phyloP scores from a whole-genome alignment of 441 rosid species.

The Adansonia rubrostipa region DNA sequence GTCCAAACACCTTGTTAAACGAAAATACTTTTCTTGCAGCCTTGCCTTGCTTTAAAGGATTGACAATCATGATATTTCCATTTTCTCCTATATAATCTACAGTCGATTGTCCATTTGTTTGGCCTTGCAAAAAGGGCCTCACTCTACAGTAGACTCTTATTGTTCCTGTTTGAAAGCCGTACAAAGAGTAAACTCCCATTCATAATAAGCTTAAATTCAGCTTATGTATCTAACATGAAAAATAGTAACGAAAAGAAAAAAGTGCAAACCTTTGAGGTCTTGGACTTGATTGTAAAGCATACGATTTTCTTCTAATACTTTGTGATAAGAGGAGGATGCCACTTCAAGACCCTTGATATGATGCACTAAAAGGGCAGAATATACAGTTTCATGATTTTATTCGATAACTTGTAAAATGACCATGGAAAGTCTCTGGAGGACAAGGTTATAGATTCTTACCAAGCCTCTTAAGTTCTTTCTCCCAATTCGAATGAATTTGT shows the following conservation, averaged over 20 bases:
- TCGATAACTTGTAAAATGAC: slow-evolving; percentile 2
- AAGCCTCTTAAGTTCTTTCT: slow-evolving; percentile 62
- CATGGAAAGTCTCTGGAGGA: slow-evolving; percentile 11
- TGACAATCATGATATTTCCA: slow-evolving; percentile 10
- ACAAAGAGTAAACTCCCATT: background rate
- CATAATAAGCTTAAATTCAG: background rate
- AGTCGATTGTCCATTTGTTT: slow-evolving; percentile 57
- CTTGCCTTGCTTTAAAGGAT: slow-evolving; percentile 14
- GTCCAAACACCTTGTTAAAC: slow-evolving; percentile 15
- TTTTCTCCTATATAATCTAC: slow-evolving; percentile 15
- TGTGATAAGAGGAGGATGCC: slow-evolving; percentile 73
- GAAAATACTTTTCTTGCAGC: slow-evolving; percentile 12
- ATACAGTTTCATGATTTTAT: slow-evolving; percentile 18
- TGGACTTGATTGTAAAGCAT: slow-evolving; percentile 93
- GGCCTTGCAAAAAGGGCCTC: slow-evolving; percentile 74
- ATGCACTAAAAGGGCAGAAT: slow-evolving; percentile 42
- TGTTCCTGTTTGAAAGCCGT: slow-evolving; percentile 52
- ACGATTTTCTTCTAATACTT: slow-evolving; percentile 46
- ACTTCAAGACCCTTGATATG: slow-evolving; percentile 75
- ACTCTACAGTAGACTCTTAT: slow-evolving; percentile 89
- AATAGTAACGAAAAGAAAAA: background rate
- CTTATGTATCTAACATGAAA: slow-evolving; percentile 6
- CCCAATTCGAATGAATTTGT: slow-evolving; percentile 72
- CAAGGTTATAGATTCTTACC: slow-evolving; percentile 46
- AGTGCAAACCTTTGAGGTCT: slow-evolving; percentile 76